A percentile compares a stretch with the other conserved stretches of the same genome.
Evolutionary conservation across 805 yeast genomes (phyloP).

Genomic region (Ogataea kodamae): DNA sequence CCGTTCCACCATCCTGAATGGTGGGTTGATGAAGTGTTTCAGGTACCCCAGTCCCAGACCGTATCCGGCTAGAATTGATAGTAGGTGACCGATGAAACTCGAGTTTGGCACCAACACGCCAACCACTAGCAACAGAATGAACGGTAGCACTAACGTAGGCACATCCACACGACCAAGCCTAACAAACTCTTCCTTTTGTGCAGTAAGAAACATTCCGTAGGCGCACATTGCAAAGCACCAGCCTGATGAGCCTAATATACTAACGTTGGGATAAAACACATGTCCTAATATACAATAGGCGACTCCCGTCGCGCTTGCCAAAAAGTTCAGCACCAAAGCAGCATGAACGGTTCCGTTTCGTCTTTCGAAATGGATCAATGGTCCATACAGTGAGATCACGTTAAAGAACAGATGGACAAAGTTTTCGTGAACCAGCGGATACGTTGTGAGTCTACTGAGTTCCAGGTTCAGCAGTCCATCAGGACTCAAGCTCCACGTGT

Average conservation of each 20-base stretch:
- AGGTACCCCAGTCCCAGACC: constrained; percentile 56
- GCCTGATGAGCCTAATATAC: constrained; percentile 68
- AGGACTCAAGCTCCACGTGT: constrained; percentile 51
- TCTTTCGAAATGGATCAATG: constrained; percentile 63
- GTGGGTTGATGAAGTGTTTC: constrained; percentile 57
- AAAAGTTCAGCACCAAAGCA: constrained; percentile 70
- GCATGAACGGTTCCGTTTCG: constrained; percentile 82
- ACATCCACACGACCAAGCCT: constrained; percentile 32
- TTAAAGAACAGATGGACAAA: constrained; percentile 62
- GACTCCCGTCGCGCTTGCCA: constrained; percentile 68
- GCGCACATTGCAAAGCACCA: constrained; percentile 68
- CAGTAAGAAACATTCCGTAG: constrained; percentile 47
- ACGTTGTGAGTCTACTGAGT: constrained; percentile 58
- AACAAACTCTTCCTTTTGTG: constrained; percentile 17
- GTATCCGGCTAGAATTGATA: constrained; percentile 67
- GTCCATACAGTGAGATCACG: constrained; percentile 51
- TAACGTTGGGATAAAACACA: constrained; percentile 47
- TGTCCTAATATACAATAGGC: constrained; percentile 53
- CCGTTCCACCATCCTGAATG: constrained; percentile 57
- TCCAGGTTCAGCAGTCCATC: constrained; percentile 47
- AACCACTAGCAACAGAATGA: constrained; percentile 45
- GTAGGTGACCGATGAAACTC: constrained; percentile 70
- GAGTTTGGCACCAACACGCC: constrained; percentile 59
- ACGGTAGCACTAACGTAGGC: constrained; percentile 61
- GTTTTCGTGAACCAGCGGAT: constrained; percentile 66